Conservation (phyloP, 495 filamentous ascomycete genomes). For the Ramalina intermedia region DNA sequence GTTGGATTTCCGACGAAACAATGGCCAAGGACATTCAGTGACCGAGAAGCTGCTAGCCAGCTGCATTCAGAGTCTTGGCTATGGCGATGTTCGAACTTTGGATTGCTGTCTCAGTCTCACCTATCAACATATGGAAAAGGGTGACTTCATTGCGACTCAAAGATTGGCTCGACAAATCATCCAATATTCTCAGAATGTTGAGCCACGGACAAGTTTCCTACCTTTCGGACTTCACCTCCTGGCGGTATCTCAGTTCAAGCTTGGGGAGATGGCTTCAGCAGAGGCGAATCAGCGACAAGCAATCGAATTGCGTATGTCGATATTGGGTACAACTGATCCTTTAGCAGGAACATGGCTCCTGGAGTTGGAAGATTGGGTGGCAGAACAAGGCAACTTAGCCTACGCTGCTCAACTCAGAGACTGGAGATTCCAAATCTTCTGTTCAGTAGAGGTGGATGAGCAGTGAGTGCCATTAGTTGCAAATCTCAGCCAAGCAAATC, state of each 20-base stretch:
- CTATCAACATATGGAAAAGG: accelerated
- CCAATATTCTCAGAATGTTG: not conserved
- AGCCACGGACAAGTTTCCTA: not conserved
- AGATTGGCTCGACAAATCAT: not conserved
- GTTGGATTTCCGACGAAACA: not conserved
- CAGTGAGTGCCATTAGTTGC: too few relatives aligned
- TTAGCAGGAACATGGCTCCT: not conserved
- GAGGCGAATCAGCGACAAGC: not conserved
- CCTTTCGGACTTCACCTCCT: not conserved
- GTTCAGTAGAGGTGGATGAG: too few relatives aligned
- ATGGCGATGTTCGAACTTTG: not conserved
- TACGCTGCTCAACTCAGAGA: conserved; percentile 6
- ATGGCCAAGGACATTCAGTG: not conserved
- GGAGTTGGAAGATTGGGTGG: not conserved
- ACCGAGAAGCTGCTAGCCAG: not conserved
- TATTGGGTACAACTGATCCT: not conserved
- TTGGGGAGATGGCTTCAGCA: not conserved
- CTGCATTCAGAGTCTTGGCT: not conserved
- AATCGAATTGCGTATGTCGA: not conserved
- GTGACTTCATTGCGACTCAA: not conserved
- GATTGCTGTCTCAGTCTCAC: not conserved
- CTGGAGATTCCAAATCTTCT: too few relatives aligned
- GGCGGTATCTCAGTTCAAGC: not conserved
- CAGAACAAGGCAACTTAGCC: conserved; percentile 15
- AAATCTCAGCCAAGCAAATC: too few relatives aligned